These are phyloP conservation scores for Royoungia palumana DNA, from an alignment of 768 basidiomycete genomes.

Conservation along the genomic window DNA sequence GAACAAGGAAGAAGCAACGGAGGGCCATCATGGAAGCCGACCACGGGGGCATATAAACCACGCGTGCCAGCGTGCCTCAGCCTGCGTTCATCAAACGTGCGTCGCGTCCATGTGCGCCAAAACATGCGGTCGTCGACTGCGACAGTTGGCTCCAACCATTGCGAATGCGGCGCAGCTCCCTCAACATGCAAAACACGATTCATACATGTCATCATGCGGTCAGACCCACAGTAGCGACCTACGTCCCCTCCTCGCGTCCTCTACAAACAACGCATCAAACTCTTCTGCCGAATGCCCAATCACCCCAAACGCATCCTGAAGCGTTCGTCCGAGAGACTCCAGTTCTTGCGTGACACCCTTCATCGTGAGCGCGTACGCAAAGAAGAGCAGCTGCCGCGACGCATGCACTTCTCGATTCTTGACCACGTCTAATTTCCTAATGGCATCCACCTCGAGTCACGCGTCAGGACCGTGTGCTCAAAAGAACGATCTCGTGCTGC, in stretches of 20 bases:
- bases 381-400: constrained; percentile 85
- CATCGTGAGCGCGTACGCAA: constrained; percentile 93
- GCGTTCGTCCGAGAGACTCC: constrained; percentile 70
- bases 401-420: constrained; percentile 75
- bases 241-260: constrained; percentile 6
- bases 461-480: not conserved
- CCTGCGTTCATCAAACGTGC: constrained; percentile 5
- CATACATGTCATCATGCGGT: not conserved
- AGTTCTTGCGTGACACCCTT: constrained; percentile 90
- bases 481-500: constrained; percentile 15
- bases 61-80: not conserved
- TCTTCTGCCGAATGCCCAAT: constrained; percentile 79
- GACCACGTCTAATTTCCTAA: constrained; percentile 85
- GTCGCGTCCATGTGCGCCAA: too few relatives aligned
- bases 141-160: too few relatives aligned
- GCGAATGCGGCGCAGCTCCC: too few relatives aligned
- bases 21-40: not conserved
- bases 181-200: too few relatives aligned
- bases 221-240: constrained; percentile 13
- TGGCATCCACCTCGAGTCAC: constrained; percentile 64
- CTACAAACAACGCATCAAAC: constrained; percentile 74
- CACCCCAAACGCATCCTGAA: constrained; percentile 91
- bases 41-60: not conserved
- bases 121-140: too few relatives aligned
- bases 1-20: not conserved